Conservation (phyloP, 495 filamentous ascomycete species). For the Xylaria sp. region DNA sequence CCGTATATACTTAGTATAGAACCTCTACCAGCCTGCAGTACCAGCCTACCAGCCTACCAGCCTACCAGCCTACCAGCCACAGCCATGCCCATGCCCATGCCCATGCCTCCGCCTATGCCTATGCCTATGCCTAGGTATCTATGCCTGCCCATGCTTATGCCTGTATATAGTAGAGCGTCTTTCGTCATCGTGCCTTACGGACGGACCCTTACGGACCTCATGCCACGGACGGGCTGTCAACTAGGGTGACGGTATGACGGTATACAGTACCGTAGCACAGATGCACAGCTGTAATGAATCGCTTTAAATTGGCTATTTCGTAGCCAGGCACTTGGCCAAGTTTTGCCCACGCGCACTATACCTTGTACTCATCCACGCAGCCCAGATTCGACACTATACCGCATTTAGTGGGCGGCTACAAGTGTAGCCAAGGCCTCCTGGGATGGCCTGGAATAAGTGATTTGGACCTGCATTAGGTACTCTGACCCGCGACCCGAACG, state of each 20-base stretch:
- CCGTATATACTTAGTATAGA: slow-evolving; percentile 5
- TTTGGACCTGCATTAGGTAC: slow-evolving; percentile 28
- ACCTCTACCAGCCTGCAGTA: not conserved
- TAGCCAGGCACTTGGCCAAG: slow-evolving; percentile 30
- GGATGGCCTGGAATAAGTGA: not conserved
- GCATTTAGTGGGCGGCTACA: slow-evolving; percentile 27
- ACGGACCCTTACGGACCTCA: slow-evolving; percentile 2
- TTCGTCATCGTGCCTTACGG: slow-evolving; percentile 22
- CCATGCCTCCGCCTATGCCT: too few relatives aligned
- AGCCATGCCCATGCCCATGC: too few relatives aligned
- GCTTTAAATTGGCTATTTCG: slow-evolving; percentile 46
- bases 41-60: too few relatives aligned
- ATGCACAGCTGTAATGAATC: slow-evolving; percentile 23
- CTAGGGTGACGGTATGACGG: slow-evolving; percentile 17
- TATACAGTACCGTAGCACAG: slow-evolving; percentile 8
- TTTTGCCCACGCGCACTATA: slow-evolving; percentile 21
- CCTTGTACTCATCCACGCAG: slow-evolving; percentile 26
- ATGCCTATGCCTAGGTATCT: not conserved
- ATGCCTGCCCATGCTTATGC: too few relatives aligned
- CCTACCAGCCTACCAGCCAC: too few relatives aligned
- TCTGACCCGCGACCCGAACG: slow-evolving; percentile 15
- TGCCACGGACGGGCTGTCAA: slow-evolving; percentile 1
- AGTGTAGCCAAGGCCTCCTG: too few relatives aligned
- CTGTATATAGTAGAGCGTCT: not conserved
- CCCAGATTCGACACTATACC: slow-evolving; percentile 23